Conservation (phyloP, 1,284 basidiomycete genomes). For the Cutaneotrichosporon cavernicola region DNA sequence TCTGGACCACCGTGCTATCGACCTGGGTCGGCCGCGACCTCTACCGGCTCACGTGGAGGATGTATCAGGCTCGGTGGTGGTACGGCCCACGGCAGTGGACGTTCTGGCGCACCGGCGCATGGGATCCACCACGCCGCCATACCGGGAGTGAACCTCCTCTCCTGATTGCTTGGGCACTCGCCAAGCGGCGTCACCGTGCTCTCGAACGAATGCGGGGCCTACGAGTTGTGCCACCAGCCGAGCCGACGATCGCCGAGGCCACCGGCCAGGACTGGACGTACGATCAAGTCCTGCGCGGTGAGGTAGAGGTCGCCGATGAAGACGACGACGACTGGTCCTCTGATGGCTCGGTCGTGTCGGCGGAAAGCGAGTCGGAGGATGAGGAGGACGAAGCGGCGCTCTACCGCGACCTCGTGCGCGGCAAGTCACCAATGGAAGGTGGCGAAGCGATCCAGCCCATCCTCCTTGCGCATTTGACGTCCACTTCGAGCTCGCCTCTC, state of each 20-base stretch:
- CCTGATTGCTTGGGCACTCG: slow-evolving; percentile 7
- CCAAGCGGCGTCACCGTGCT: slow-evolving; percentile 2
- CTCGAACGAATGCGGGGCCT: neutral
- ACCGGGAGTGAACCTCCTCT: slow-evolving; percentile 11
- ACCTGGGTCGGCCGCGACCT: slow-evolving; percentile 34
- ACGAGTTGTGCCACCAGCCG: too few relatives aligned
- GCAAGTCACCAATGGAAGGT: slow-evolving; percentile 15
- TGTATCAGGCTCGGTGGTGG: slow-evolving; percentile 40
- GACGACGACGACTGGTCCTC: slow-evolving; percentile 34
- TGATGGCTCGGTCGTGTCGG: slow-evolving; percentile 26
- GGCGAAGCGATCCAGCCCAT: slow-evolving; percentile 40
- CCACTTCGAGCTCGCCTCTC: slow-evolving; percentile 35
- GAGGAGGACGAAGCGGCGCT: slow-evolving; percentile 29
- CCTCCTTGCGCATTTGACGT: slow-evolving; percentile 50
- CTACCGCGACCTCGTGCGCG: slow-evolving; percentile 35
- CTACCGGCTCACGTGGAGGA: slow-evolving; percentile 12
- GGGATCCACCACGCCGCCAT: slow-evolving; percentile 21
- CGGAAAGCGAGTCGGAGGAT: slow-evolving; percentile 16
- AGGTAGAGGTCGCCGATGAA: slow-evolving; percentile 35
- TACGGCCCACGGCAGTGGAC: slow-evolving; percentile 48
- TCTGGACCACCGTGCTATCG: slow-evolving; percentile 30
- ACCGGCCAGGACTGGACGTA: slow-evolving; percentile 15
- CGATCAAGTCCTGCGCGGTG: slow-evolving; percentile 33
- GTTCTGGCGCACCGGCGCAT: slow-evolving; percentile 43
- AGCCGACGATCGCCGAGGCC: neutral